These are phyloP conservation scores for Fusarium haematococcum DNA, from an alignment of 2,329 filamentous ascomycete species.

Conservation along the genomic window DNA sequence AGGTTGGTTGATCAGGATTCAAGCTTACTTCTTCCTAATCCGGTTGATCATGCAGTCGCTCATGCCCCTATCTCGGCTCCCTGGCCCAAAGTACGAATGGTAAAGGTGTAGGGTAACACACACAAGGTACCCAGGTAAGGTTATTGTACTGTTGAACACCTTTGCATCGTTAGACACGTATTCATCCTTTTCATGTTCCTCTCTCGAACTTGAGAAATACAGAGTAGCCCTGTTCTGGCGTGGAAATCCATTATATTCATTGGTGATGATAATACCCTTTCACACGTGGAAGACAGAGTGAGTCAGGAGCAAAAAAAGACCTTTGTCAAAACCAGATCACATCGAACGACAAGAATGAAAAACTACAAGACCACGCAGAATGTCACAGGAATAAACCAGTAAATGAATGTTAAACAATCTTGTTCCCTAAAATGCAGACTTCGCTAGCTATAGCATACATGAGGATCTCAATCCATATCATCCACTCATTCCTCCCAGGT, in stretches of 20 bases:
- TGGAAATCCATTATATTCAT: fast-evolving
- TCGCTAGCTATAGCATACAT: background rate
- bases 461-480: background rate
- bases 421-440: background rate
- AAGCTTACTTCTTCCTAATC: background rate
- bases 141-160: background rate
- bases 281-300: background rate
- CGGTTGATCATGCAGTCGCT: background rate
- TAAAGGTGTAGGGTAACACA: background rate
- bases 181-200: background rate
- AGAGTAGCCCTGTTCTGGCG: background rate
- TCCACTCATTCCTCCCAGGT: background rate
- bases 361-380: background rate
- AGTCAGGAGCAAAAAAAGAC: no score
- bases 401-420: background rate
- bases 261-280: background rate
- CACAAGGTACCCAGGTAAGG: background rate
- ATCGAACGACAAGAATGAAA: no score
- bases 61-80: background rate
- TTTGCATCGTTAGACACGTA: background rate
- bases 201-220: fast-evolving
- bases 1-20: background rate
- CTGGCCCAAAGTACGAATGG: background rate
- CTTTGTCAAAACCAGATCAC: no score
- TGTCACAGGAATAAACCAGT: background rate